These are phyloP conservation scores for Vigna reflexopilosa DNA, from an alignment of 306 rosid species.

Conservation along the genomic window DNA sequence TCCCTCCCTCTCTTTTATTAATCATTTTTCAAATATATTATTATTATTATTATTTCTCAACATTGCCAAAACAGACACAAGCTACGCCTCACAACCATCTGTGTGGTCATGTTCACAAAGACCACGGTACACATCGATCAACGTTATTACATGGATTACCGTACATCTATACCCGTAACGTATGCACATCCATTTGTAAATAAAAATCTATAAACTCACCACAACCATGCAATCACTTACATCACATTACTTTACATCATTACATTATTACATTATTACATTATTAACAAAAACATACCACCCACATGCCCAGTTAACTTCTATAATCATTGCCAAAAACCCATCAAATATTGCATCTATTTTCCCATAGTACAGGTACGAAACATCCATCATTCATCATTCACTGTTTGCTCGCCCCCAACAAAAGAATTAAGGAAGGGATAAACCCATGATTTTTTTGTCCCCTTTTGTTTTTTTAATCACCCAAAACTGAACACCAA, in stretches of 20 bases:
- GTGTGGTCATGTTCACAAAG: constrained; percentile 39
- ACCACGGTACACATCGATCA: constrained; percentile 21
- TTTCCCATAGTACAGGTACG: constrained; percentile 43
- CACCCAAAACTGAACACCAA: constrained; percentile 18
- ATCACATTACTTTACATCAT: background rate
- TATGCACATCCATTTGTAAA: constrained; percentile 34
- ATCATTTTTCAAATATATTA: too few relatives aligned
- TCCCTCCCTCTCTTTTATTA: constrained; percentile 19
- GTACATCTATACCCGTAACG: constrained; percentile 28
- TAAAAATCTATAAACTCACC: background rate
- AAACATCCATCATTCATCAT: constrained; percentile 46
- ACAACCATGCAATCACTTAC: background rate
- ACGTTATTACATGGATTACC: constrained; percentile 8
- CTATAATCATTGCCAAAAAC: constrained; percentile 57
- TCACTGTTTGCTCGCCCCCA: constrained; percentile 37
- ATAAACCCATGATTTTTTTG: constrained; percentile 46
- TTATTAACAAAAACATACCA: background rate
- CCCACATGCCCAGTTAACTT: constrained; percentile 62
- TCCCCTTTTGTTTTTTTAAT: constrained; percentile 3
- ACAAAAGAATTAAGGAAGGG: constrained; percentile 40
- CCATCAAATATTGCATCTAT: constrained; percentile 44
- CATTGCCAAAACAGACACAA: constrained; percentile 16
- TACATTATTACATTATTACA: too few relatives aligned
- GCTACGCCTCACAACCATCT: constrained; percentile 38
- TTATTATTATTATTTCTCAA: background rate